Evolutionary conservation across 106 monocot genomes (phyloP).

Genomic region (Dendrobium officinale): DNA sequence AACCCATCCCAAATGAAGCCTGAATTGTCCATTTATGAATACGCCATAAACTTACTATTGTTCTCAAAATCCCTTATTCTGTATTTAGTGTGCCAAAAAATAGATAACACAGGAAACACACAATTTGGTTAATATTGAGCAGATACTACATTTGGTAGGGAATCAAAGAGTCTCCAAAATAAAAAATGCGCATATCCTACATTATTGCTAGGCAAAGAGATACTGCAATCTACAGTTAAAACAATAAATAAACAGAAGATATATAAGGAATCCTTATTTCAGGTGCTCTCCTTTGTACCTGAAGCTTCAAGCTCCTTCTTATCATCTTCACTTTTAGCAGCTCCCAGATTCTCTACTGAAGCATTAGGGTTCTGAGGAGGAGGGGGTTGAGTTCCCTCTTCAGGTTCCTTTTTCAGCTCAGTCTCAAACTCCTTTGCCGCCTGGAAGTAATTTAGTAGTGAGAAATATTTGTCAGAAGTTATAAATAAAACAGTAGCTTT

Average conservation of each 20-base stretch:
- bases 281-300: slow-evolving; percentile 34
- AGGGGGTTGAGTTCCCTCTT: slow-evolving; percentile 14
- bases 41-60: neutral
- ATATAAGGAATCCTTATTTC: slow-evolving; percentile 1
- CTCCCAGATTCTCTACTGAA: slow-evolving; percentile 16
- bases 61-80: neutral
- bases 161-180: neutral
- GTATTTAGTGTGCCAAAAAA: neutral
- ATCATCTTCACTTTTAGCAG: slow-evolving; percentile 20
- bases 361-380: slow-evolving; percentile 6
- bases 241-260: too few relatives aligned
- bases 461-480: too few relatives aligned
- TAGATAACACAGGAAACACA: neutral
- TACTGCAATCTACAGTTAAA: neutral
- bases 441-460: slow-evolving; percentile 19
- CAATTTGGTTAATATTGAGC: neutral
- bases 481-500: neutral
- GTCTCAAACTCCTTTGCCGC: slow-evolving; percentile 94
- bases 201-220: neutral
- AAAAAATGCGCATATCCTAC: neutral
- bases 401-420: slow-evolving; percentile 59
- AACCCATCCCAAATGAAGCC: too few relatives aligned
- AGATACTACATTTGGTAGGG: neutral
- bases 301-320: slow-evolving; percentile 44
- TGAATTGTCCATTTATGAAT: too few relatives aligned